phyloP scores from a whole-genome alignment of 2,329 filamentous ascomycete species.

The Pyrenophora tritici-repentis region DNA sequence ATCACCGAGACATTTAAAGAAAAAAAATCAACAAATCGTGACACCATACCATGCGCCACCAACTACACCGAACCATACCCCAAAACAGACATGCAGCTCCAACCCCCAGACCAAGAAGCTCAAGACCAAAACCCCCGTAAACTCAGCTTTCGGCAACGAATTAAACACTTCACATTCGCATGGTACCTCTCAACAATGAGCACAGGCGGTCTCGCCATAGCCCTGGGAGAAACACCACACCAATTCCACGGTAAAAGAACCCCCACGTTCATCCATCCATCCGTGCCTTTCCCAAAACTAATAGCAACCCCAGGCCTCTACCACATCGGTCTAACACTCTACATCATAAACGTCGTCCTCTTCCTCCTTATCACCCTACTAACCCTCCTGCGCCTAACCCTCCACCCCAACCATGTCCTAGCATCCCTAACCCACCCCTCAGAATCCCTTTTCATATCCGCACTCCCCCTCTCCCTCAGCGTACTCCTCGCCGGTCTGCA shows the following conservation, averaged over 20 bases:
- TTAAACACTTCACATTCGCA: slow-evolving; percentile 52
- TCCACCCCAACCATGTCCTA: slow-evolving; percentile 48
- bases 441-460: slow-evolving; percentile 55
- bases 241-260: slow-evolving; percentile 36
- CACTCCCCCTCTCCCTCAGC: slow-evolving; percentile 45
- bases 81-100: not conserved
- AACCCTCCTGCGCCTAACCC: slow-evolving; percentile 47
- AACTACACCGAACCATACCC: not conserved
- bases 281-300: not conserved
- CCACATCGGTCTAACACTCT: slow-evolving; percentile 56
- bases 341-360: slow-evolving; percentile 54
- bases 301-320: slow-evolving; percentile 48
- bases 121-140: not conserved
- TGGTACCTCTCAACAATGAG: slow-evolving; percentile 55
- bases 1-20: too few species aligned
- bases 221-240: slow-evolving; percentile 50
- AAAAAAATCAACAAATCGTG: too few species aligned
- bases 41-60: not conserved
- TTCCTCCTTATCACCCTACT: slow-evolving; percentile 42
- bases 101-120: not conserved
- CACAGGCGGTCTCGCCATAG: slow-evolving; percentile 52
- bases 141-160: slow-evolving; percentile 25
- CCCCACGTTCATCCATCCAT: too few species aligned
- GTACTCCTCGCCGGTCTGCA: slow-evolving; percentile 48
- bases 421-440: slow-evolving; percentile 52